A percentile compares a stretch with the other conserved stretches of the same genome.
phyloP scores from a whole-genome alignment of 1,284 basidiomycete species.

The Boletus hoseneyae region DNA sequence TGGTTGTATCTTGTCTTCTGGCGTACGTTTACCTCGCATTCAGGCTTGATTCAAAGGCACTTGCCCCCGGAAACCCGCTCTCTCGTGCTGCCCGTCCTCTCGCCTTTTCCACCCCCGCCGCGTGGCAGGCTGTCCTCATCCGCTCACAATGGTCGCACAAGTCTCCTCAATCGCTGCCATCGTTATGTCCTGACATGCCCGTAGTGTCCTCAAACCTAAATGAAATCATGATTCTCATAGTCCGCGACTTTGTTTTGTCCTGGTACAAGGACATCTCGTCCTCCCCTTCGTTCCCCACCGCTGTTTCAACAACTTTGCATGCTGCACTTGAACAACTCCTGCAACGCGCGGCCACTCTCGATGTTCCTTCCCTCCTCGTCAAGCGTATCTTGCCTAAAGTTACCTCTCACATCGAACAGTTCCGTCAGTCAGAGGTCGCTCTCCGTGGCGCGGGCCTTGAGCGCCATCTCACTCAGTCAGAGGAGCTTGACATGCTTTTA shows the following conservation, averaged over 20 bases:
- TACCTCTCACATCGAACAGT: conserved; percentile 86
- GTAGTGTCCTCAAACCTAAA: conserved; percentile 68
- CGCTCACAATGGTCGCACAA: conserved; percentile 81
- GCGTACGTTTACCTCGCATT: conserved; percentile 55
- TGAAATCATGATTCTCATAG: conserved; percentile 73
- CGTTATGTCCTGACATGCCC: conserved; percentile 58
- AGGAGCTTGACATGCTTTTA: conserved; percentile 81
- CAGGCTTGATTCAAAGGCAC: conserved; percentile 48
- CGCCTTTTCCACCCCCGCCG: conserved; percentile 84
- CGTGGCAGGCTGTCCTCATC: conserved; percentile 84
- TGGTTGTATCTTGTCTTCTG: conserved; percentile 49
- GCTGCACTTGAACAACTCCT: conserved; percentile 59
- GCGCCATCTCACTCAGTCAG: conserved; percentile 76
- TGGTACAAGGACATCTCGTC: conserved; percentile 87
- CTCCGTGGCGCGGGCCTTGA: conserved; percentile 74
- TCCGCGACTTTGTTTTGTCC: conserved; percentile 77
- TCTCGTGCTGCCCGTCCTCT: conserved; percentile 62
- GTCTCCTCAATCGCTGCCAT: conserved; percentile 57
- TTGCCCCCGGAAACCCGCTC: conserved; percentile 36
- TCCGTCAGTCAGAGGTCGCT: conserved; percentile 86
- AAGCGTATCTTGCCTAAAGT: conserved; percentile 83
- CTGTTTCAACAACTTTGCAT: conserved; percentile 77
- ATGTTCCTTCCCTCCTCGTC: conserved; percentile 77
- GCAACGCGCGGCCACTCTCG: conserved; percentile 55
- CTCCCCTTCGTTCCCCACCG: conserved; percentile 83